These are phyloP conservation scores for Penicillium sp. DNA, from an alignment of 2,329 filamentous ascomycete genomes.

Conservation along the genomic window DNA sequence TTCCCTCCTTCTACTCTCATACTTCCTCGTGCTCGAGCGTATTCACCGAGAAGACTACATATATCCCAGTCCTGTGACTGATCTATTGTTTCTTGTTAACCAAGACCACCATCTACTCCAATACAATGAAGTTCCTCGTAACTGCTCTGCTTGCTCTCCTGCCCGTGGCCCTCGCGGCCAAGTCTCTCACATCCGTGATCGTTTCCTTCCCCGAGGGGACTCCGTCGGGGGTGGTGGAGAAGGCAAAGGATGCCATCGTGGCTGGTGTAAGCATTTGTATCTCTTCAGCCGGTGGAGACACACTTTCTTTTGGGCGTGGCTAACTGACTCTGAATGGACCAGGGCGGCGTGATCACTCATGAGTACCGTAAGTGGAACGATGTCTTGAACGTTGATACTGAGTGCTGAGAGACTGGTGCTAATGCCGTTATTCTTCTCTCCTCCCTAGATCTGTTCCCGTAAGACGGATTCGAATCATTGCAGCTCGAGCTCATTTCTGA, in stretches of 20 bases:
- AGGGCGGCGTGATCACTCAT: constrained; percentile 72
- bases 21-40: too few species aligned
- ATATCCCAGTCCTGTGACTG: background rate
- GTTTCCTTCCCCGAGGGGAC: constrained; percentile 68
- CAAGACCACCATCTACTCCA: too few species aligned
- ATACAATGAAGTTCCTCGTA: constrained; percentile 59
- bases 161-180: constrained; percentile 54
- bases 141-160: constrained; percentile 53
- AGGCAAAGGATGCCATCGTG: constrained; percentile 66
- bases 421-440: constrained; percentile 11
- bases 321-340: constrained; percentile 11
- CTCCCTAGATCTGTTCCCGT: constrained; percentile 39
- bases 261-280: constrained; percentile 49
- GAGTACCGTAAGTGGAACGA: constrained; percentile 59
- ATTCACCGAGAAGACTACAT: background rate
- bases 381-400: too few species aligned
- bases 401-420: constrained; percentile 3
- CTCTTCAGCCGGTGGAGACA: background rate
- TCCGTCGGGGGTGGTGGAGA: constrained; percentile 59
- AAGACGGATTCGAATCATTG: constrained; percentile 11
- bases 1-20: too few species aligned
- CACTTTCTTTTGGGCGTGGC: background rate
- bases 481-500: background rate
- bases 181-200: constrained; percentile 64
- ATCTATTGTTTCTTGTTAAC: background rate